Base-by-base conservation (phyloP, 345 rosid genomes). In the Eucalyptus sp. region DNA sequence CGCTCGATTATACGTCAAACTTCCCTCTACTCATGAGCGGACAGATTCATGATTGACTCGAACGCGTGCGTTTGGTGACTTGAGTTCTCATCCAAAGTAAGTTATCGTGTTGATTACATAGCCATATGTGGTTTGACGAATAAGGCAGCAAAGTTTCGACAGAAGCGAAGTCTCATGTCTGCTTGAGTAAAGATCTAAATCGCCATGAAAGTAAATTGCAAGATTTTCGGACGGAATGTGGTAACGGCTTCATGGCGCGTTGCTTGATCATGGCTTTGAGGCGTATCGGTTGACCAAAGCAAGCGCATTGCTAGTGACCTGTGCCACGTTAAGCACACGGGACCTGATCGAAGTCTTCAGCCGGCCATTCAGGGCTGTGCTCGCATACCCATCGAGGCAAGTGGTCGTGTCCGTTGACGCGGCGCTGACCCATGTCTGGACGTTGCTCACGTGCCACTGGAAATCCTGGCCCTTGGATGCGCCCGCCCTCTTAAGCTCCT, bases 351-450 rank as follows among this genome's bases (percentile, higher is more conserved):
- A 94, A 66, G 86, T 87, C 94, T 97, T 97, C 56, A 97, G 25
- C 92, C 92, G 94, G 6, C 99, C 98, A 88, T 97, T 90, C 92
- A 95, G 88, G 12, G 92, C 91, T 89, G 92, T 89, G 86, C 96
- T 97, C 4, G 95, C 90, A 88, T 96, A 97, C 86, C 97, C 99
- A 90, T 97, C 99, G 37, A 91, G 71, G 88, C 99, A 97, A 68
- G 99, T 96, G 90, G 88, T 96, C 93, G 92, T 97, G 60, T 97
- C 97, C 18, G 99, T 97, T 80, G 95, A 91, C 68, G 98, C 98
- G 16, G 99, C 98, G 90, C 99, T 97, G 54, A 95, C 95, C 99
- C 99, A 97, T 6, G 99, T 97, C 92, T 97, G 95, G 25, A 94
- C 94, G 49, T 97, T 97, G 90, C 99, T 97, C 87, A 95, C 89